Percentiles rank a stretch among this genome's conserved stretches.
These are phyloP conservation scores for Canavalia ensiformis DNA, from an alignment of 306 rosid species.

Conservation along the genomic window DNA sequence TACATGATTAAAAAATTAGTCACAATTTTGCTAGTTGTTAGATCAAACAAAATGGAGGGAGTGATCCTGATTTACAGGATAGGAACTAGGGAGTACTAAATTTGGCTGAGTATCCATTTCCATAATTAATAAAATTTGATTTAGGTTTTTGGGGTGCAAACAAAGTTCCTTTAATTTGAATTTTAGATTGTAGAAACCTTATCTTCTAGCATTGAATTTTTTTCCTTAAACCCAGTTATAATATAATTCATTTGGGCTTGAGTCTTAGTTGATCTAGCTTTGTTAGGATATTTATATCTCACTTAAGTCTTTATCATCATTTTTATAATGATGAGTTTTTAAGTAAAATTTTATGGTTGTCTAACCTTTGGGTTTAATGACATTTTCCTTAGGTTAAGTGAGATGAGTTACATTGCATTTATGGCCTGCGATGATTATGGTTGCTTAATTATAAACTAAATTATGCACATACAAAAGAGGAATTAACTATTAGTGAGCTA, in stretches of 20 bases:
- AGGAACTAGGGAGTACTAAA: background rate
- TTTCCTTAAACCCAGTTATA: conserved; percentile 12
- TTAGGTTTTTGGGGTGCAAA: background rate
- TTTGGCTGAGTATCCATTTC: background rate
- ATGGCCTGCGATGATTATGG: background rate
- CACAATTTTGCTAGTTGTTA: background rate
- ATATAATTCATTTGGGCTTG: conserved; percentile 11
- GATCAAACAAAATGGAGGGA: background rate
- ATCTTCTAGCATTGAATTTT: conserved; percentile 30
- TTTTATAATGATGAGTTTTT: background rate
- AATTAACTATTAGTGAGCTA: background rate
- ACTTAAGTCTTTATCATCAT: background rate
- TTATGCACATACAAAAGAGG: background rate
- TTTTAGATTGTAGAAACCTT: conserved; percentile 15
- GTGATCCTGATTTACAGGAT: background rate
- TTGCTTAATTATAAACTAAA: conserved; percentile 11
- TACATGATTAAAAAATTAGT: background rate
- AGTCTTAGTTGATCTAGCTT: conserved; percentile 13
- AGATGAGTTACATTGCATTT: conserved; percentile 5
- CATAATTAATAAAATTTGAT: background rate
- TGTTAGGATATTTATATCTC: background rate
- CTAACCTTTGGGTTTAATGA: background rate
- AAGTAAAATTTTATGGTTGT: background rate
- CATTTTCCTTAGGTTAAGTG: background rate
- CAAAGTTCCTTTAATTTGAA: conserved; percentile 2